Base-by-base conservation (phyloP, 139 green algal species). In the Haematococcus lacustris region DNA sequence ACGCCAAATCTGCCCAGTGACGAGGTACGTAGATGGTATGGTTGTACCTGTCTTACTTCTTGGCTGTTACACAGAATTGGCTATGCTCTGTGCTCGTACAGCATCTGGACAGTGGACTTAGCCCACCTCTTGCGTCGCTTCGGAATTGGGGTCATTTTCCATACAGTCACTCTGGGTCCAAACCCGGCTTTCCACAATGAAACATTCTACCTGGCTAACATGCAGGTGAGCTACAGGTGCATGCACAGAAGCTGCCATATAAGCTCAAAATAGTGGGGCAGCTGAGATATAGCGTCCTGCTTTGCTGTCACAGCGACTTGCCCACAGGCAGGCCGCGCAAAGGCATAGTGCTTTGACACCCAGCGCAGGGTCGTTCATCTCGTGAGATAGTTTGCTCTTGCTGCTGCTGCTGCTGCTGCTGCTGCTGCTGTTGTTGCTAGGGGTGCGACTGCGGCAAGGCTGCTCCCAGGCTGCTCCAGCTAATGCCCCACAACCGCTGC, bases 81-180 rank as follows among this genome's bases (percentile, higher is more conserved):
- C 21, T 35, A 33, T 30, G 9, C 28, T 30, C 53, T 33, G 4
- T 64, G 13, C 21, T 25, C 28, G 3, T 50, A 66, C 78, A 96
- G 91, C 70, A 84, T 97, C 1, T 98, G 93, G 93, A 97, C 91
- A 0, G 81, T 98, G 4, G 93, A 98, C 80, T 77, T 98, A 25
- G 93, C 93, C 0, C 85, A 95, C 76, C 83, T 97, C 38, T 78
- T 97, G 51, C 80, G 86, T 0, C 74, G 73, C 67, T 94, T 91
- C 53, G 85, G 84, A 0, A 47, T 91, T 38, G 39, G 77, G 0
- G 86, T 95, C 21, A 75, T 67, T 1, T 90, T 96, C 72, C 70
- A 79, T 40, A 97, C 93, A 0, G 73, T 88, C 28, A 94, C 85
- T 0, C 62, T 97, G 1, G 92, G 93, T 0, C 88, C 91, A 35